A percentile compares a stretch with the other conserved stretches of the same genome.
Conservation (phyloP, 345 rosid genomes). For the Populus simonii region DNA sequence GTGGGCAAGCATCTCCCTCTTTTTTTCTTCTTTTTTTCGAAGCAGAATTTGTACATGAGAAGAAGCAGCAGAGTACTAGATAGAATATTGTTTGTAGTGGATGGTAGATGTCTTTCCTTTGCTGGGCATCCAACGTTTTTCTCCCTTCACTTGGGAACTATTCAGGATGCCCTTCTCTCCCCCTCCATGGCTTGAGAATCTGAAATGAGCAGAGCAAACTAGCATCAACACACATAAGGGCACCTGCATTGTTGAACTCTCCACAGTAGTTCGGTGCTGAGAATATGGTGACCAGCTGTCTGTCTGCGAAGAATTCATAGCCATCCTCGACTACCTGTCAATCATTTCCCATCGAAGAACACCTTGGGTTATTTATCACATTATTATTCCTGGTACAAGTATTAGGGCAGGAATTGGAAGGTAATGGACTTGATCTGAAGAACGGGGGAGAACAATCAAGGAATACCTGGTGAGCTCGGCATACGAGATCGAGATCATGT, state of each 20-base stretch:
- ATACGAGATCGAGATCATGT: slow-evolving; percentile 23
- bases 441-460: not conserved
- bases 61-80: not conserved
- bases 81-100: not conserved
- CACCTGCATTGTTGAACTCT: slow-evolving; percentile 27
- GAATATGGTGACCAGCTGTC: slow-evolving; percentile 24
- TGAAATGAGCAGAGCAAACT: slow-evolving; percentile 27
- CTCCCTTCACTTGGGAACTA: not conserved
- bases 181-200: slow-evolving; percentile 22
- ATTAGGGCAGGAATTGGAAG: not conserved
- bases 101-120: not conserved
- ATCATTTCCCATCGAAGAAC: not conserved
- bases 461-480: slow-evolving; percentile 27
- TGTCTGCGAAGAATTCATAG: slow-evolving; percentile 25
- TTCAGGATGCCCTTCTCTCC: not conserved
- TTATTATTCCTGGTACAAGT: not conserved
- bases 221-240: slow-evolving; percentile 22
- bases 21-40: not conserved
- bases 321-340: slow-evolving; percentile 21
- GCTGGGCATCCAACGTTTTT: not conserved
- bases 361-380: not conserved
- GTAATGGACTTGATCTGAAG: not conserved
- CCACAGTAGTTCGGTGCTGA: slow-evolving; percentile 27
- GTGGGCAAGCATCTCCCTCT: too few species aligned
- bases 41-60: not conserved